Evolutionary conservation across 495 filamentous ascomycete genomes (phyloP), one percentile per base, ranked within the genome.

Genomic region (Tuber borchii): DNA sequence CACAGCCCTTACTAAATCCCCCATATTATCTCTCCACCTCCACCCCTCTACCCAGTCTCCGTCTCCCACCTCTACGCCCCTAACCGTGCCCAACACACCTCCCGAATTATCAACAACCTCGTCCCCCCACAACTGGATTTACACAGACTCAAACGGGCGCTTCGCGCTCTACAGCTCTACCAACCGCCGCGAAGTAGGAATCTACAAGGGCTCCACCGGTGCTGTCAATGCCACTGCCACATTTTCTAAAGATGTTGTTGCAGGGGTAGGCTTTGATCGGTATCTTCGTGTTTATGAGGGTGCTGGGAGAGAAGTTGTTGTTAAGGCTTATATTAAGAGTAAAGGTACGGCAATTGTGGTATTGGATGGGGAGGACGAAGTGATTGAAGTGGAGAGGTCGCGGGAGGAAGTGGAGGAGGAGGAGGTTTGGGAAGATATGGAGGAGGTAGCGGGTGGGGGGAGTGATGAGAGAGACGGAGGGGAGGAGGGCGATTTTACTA

Each of bases 391-490:
- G 73, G 69, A 75, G 71, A 75, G 77, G 43, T 70, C 73, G 9
- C 40, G 61, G 69, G 45, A 61, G 37, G 31, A 39, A 34, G 74
- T 51, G 19, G 74, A 77, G 26, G 82, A 78, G 19, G 77, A 78
- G n/a, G 79, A 69, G 19, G 79, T 83, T 16, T 79, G 78, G 78
- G 80, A 75, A n/a, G 80, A 78, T 74, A 76, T 83, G 80, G 77
- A 78, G 40, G 81, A 82, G 71, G 76, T 77, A 31, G 70, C 34
- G 17, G 75, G 61, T 26, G 76, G 45, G 10, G 73, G 74, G 12
- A 74, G 39, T 10, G 71, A 69, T 17, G 71, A 44, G 70, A 34
- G 34, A 61, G 68, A 73, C 56, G 75, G 46, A 51, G 40, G 70
- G 44, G 68, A 6, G 56, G 72, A 72, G 44, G 76, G 37, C 17